Evolutionary conservation across 202 grass and related monocot genomes (phyloP).

Genomic region (Alloteropsis angusta): DNA sequence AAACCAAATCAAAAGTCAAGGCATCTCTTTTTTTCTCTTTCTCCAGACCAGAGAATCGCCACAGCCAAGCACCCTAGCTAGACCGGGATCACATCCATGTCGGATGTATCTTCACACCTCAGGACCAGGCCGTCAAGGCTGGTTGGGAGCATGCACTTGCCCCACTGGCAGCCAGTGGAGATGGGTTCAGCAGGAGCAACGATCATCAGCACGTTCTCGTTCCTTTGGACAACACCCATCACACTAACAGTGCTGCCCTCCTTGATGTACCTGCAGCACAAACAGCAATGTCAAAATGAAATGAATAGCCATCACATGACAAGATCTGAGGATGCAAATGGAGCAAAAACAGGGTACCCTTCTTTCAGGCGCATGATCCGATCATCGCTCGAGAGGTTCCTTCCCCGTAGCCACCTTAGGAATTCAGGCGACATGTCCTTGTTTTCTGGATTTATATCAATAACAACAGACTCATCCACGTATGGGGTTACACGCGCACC

Average conservation of each 20-base stretch:
- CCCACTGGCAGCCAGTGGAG: slow-evolving; percentile 75
- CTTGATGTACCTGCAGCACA: slow-evolving; percentile 47
- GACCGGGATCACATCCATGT: slow-evolving; percentile 67
- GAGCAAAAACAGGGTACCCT: slow-evolving; percentile 35
- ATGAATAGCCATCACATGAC: not conserved
- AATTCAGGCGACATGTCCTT: slow-evolving; percentile 67
- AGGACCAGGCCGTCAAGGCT: slow-evolving; percentile 60
- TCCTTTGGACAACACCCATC: slow-evolving; percentile 58
- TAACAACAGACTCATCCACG: slow-evolving; percentile 59
- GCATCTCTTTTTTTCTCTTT: slow-evolving; percentile 9
- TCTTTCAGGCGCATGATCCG: slow-evolving; percentile 66
- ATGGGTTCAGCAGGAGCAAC: slow-evolving; percentile 56
- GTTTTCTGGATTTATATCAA: slow-evolving; percentile 58
- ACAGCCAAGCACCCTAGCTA: slow-evolving; percentile 25
- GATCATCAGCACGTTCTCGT: slow-evolving; percentile 64
- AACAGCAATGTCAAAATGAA: slow-evolving; percentile 12
- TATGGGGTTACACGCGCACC: slow-evolving; percentile 44
- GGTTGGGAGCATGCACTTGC: slow-evolving; percentile 47
- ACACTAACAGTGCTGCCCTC: slow-evolving; percentile 75
- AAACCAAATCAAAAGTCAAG: slow-evolving; percentile 37
- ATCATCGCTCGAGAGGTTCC: slow-evolving; percentile 61
- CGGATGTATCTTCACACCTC: slow-evolving; percentile 54
- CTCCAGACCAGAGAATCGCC: not conserved
- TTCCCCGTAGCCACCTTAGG: slow-evolving; percentile 46
- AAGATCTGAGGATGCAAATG: not conserved